These are phyloP conservation scores for Sphagnum magellanicum DNA, from an alignment of 228 moss, liverwort and hornwort species.

Conservation along the genomic window DNA sequence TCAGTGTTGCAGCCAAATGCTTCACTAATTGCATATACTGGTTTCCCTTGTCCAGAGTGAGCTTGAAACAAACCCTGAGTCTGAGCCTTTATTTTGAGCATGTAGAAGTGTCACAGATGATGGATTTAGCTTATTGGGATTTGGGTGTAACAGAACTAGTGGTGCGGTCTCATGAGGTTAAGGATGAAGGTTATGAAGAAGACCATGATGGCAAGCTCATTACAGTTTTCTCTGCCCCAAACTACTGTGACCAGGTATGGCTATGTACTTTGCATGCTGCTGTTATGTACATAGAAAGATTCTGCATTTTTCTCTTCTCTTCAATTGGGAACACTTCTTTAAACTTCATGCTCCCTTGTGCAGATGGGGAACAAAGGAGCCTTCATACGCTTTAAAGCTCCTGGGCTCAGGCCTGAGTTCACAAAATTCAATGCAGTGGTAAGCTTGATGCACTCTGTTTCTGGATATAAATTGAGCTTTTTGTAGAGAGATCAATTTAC, in stretches of 20 bases:
- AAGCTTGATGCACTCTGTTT: constrained; percentile 10
- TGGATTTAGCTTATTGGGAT: too few species aligned
- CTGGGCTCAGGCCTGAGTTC: constrained; percentile 81
- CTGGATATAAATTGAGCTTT: too few species aligned
- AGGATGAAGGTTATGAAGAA: constrained; percentile 91
- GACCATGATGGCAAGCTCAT: constrained; percentile 84
- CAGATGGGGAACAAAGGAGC: constrained; percentile 99
- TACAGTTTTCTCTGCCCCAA: constrained; percentile 96
- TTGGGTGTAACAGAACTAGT: constrained; percentile 54
- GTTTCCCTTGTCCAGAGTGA: too few species aligned
- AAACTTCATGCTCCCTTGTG: not conserved
- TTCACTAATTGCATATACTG: too few species aligned
- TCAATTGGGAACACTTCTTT: not conserved
- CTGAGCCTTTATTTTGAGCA: too few species aligned
- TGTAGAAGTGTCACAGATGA: too few species aligned
- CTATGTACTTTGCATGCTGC: too few species aligned
- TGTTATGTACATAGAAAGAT: too few species aligned
- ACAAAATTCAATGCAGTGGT: constrained; percentile 87
- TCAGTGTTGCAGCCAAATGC: too few species aligned
- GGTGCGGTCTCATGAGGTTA: constrained; percentile 95
- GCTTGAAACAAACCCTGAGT: too few species aligned
- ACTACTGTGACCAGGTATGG: constrained; percentile 95
- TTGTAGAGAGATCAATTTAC: too few species aligned
- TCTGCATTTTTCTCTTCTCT: too few species aligned
- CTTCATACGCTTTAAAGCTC: constrained; percentile 77